Conservation (phyloP, 2,329 filamentous ascomycete species). For the Emmonsiellopsis sp. region DNA sequence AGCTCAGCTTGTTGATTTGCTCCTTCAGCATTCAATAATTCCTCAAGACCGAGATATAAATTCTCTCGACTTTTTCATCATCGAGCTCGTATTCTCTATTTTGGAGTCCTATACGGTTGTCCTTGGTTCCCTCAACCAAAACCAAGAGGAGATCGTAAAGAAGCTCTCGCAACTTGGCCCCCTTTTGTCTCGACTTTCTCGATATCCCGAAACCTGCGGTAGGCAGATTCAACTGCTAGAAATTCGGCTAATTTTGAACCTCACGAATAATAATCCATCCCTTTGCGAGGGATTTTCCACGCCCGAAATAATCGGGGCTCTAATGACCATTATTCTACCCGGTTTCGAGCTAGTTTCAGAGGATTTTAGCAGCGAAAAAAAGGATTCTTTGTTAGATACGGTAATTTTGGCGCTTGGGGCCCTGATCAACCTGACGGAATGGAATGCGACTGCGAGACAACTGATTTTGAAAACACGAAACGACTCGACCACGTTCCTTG, state of each 20-base stretch:
- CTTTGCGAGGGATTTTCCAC: conserved; percentile 61
- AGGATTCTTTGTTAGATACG: conserved; percentile 55
- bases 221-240: conserved; percentile 31
- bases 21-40: conserved; percentile 16
- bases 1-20: conserved; percentile 21
- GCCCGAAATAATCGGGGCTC: conserved; percentile 25
- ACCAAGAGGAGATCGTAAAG: conserved; percentile 20
- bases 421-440: conserved; percentile 80
- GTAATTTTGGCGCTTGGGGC: conserved; percentile 71
- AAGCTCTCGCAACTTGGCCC: conserved; percentile 28
- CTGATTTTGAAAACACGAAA: conserved; percentile 34
- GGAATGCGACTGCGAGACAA: conserved; percentile 55
- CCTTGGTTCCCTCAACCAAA: conserved; percentile 17
- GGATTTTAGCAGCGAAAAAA: conserved; percentile 32
- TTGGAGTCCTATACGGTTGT: conserved; percentile 30
- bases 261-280: conserved; percentile 69
- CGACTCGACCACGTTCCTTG: conserved; percentile 40
- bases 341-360: conserved; percentile 23
- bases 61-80: conserved; percentile 15
- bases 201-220: conserved; percentile 10
- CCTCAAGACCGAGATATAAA: conserved; percentile 5
- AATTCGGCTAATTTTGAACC: conserved; percentile 68
- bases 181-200: conserved; percentile 25
- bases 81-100: conserved; percentile 26
- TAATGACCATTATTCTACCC: conserved; percentile 29